These are phyloP conservation scores for Xanthoconium separans DNA, from an alignment of 1,284 basidiomycete species.

Conservation along the genomic window DNA sequence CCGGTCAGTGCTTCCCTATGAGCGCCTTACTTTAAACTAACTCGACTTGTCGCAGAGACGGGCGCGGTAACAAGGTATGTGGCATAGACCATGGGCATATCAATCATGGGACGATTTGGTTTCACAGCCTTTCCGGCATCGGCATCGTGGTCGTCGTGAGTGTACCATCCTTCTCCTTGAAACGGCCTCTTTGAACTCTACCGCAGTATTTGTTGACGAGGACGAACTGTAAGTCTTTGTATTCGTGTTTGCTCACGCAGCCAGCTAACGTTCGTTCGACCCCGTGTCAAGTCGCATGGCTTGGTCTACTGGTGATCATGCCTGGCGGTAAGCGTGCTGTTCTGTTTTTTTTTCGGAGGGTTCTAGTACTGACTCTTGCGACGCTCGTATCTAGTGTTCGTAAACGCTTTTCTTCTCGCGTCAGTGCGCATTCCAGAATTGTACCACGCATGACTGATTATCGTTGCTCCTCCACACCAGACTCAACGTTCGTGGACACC, in stretches of 20 bases:
- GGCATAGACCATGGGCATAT: neutral
- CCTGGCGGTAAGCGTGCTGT: slow-evolving; percentile 16
- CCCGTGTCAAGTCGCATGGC: slow-evolving; percentile 13
- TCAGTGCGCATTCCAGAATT: slow-evolving; percentile 4
- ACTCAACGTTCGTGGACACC: slow-evolving; percentile 13
- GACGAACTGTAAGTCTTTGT: slow-evolving; percentile 11
- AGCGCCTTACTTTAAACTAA: slow-evolving; percentile 3
- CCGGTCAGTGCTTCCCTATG: slow-evolving; percentile 12
- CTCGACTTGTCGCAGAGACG: slow-evolving; percentile 16
- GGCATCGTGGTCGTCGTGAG: slow-evolving; percentile 14
- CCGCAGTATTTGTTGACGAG: slow-evolving; percentile 22
- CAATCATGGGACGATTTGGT: neutral
- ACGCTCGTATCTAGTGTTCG: slow-evolving; percentile 15
- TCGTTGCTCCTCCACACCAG: neutral
- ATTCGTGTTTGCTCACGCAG: neutral
- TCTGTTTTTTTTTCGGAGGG: neutral
- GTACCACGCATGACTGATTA: neutral
- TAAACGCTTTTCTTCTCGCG: slow-evolving; percentile 19
- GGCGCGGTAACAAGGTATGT: slow-evolving; percentile 17
- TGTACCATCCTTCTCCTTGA: neutral
- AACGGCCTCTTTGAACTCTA: neutral
- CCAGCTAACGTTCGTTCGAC: neutral
- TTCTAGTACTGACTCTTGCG: neutral
- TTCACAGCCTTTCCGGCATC: slow-evolving; percentile 14
- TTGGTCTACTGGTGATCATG: slow-evolving; percentile 16